phyloP scores from a whole-genome alignment of 306 rosid genomes.

The Coriaria nepalensis region DNA sequence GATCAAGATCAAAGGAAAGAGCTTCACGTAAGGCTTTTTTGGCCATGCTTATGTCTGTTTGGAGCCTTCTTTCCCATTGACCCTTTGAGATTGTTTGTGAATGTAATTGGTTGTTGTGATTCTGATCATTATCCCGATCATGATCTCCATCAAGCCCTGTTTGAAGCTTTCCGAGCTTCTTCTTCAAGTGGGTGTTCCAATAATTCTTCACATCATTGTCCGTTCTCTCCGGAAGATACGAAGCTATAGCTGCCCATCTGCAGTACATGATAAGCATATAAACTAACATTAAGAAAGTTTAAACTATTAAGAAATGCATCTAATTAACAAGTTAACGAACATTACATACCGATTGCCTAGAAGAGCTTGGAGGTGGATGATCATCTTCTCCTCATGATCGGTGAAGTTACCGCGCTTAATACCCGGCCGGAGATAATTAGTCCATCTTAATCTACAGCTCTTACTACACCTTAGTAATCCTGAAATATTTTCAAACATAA shows the following conservation, averaged over 20 bases:
- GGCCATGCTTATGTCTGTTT: conserved; percentile 76
- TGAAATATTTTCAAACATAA: conserved; percentile 5
- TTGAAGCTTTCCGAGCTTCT: conserved; percentile 25
- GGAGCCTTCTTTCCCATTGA: conserved; percentile 88
- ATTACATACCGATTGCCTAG: conserved; percentile 53
- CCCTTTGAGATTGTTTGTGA: conserved; percentile 40
- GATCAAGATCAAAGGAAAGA: conserved; percentile 36
- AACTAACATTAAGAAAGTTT: too few species aligned
- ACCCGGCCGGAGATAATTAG: conserved; percentile 85
- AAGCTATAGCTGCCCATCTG: conserved; percentile 48
- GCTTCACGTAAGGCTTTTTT: conserved; percentile 74
- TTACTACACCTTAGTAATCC: conserved; percentile 90
- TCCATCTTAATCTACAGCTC: conserved; percentile 95
- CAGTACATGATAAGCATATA: not conserved
- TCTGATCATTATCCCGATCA: not conserved
- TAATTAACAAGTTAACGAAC: not conserved
- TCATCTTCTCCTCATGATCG: conserved; percentile 79
- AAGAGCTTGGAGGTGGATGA: conserved; percentile 87
- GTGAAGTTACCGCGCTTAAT: conserved; percentile 75
- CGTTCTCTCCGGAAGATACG: conserved; percentile 38
- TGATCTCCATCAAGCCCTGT: conserved; percentile 15
- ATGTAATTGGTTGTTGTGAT: not conserved
- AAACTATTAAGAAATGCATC: too few species aligned
- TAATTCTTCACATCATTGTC: conserved; percentile 40
- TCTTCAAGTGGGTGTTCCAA: conserved; percentile 41